These are phyloP conservation scores for Paecilomyces variotii DNA, from an alignment of 2,329 filamentous ascomycete genomes.

Conservation along the genomic window DNA sequence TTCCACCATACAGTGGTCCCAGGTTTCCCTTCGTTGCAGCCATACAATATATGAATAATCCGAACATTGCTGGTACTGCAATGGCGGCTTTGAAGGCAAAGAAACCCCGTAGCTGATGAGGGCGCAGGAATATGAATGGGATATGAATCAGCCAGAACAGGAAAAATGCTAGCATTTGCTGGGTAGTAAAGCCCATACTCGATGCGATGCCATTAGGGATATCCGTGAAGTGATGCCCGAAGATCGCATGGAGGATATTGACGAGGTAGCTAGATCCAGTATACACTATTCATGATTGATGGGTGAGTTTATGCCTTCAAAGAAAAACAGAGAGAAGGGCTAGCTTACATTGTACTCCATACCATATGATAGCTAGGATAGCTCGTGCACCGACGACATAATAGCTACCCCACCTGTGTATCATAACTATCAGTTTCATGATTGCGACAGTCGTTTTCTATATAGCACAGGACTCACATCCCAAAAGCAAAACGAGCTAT, in stretches of 20 bases:
- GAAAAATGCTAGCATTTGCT: constrained; percentile 29
- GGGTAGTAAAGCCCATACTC: constrained; percentile 25
- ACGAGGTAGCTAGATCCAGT: constrained; percentile 12
- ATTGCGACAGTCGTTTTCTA: not conserved
- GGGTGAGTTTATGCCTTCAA: constrained; percentile 1
- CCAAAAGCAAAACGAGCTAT: constrained; percentile 33
- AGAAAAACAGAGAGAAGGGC: not conserved
- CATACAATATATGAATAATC: constrained; percentile 35
- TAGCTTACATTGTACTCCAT: constrained; percentile 21
- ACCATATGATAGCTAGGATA: constrained; percentile 35
- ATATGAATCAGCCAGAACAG: constrained; percentile 34
- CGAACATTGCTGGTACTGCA: constrained; percentile 29
- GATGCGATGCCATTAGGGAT: constrained; percentile 25
- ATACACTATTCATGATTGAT: constrained; percentile 7
- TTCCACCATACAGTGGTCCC: constrained; percentile 15
- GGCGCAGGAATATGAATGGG: constrained; percentile 36
- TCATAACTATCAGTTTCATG: not conserved
- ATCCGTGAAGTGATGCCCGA: constrained; percentile 24
- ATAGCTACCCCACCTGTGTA: constrained; percentile 24
- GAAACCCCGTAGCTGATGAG: constrained; percentile 38
- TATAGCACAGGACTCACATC: constrained; percentile 16
- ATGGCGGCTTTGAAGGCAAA: constrained; percentile 39
- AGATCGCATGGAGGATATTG: constrained; percentile 21
- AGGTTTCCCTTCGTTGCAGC: constrained; percentile 29
- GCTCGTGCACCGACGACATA: constrained; percentile 36